Evolutionary conservation across 2,329 filamentous ascomycete species (phyloP).

Genomic region (Fusarium redolens): DNA sequence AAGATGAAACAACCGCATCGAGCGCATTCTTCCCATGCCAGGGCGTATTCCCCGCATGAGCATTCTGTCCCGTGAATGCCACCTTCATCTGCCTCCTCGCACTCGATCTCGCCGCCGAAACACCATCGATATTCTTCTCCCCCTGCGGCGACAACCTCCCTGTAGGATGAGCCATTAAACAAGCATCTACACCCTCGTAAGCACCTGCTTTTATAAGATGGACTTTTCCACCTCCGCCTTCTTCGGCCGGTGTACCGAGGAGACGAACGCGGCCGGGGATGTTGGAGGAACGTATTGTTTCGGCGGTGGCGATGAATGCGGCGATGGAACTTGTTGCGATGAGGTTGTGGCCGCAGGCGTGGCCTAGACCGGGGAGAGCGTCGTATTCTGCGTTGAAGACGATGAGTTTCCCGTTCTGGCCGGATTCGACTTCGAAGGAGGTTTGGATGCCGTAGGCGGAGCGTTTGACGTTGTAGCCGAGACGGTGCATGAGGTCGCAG

Average conservation of each 20-base stretch:
- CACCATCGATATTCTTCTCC: conserved; percentile 40
- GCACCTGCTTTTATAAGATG: conserved; percentile 58
- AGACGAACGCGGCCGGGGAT: conserved; percentile 9
- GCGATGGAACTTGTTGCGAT: conserved; percentile 31
- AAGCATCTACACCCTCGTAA: conserved; percentile 51
- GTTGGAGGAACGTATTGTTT: conserved; percentile 5
- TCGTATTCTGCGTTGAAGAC: conserved; percentile 37
- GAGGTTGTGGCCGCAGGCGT: conserved; percentile 32
- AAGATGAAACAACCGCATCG: conserved; percentile 64
- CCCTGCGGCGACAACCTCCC: conserved; percentile 8
- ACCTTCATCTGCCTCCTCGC: conserved; percentile 63
- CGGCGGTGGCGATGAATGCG: conserved; percentile 29
- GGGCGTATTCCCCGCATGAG: conserved; percentile 67
- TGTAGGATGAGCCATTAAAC: conserved; percentile 46
- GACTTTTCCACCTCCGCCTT: conserved; percentile 64
- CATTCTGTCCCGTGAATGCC: conserved; percentile 64
- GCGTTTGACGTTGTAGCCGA: conserved; percentile 19
- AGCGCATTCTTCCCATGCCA: conserved; percentile 71
- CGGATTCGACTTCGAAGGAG: conserved; percentile 27
- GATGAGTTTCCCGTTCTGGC: conserved; percentile 17
- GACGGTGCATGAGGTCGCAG: conserved; percentile 7
- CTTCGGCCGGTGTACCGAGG: conserved; percentile 64
- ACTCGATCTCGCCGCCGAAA: conserved; percentile 57
- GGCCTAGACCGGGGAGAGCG: conserved; percentile 24
- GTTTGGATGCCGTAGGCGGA: conserved; percentile 20